Evolutionary conservation across 1,284 basidiomycete genomes (phyloP), one percentile per base, ranked within the genome.

Genomic region (Kwoniella shivajii): DNA sequence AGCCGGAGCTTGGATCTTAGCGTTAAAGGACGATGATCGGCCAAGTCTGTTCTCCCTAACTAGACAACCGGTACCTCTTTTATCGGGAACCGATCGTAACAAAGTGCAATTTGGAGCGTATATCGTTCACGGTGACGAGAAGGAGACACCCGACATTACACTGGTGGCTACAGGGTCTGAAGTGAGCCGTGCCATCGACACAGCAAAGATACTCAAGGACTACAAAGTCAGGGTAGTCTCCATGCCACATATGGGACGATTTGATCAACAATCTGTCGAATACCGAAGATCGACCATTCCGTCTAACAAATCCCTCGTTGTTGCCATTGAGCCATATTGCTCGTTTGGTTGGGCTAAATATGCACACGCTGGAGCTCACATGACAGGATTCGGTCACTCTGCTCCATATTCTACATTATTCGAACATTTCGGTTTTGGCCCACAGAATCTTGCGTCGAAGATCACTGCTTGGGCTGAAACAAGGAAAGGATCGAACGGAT

Each of bases 291-390:
- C 59, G 2, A 44, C 70, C 38, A 47, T 76, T 26, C 68, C 66
- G 4, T 62, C 66, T 4, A 48, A 31, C 27, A 59, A 54, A 31
- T 69, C 65, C 1, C 60, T 73, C 30, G 67, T 74, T 20, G 60
- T 73, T 34, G 66, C 73, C 24, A 66, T 76, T 36, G 74, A 76
- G 49, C 68, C 72, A 3, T 75, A 66, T 60, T 68, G 58, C 6
- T 64, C 66, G 9, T 69, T 67, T 58, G 69, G 72, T n/a, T 76
- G 74, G 74, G 63, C 73, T 1, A 46, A 61, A 43, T 76, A 76
- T 54, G 72, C 73, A 14, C 74, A 76, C 54, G 73, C 70, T 10
- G 68, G 67, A 30, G 55, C 60, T 33, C 66, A 67, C 50, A 74
- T 74, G 73, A 65, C 68, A 50, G 67, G 67, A 3, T 76, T 76